These are phyloP conservation scores for Dictyostelium purpureum DNA, from an alignment of 78 protist species.

Conservation along the genomic window DNA sequence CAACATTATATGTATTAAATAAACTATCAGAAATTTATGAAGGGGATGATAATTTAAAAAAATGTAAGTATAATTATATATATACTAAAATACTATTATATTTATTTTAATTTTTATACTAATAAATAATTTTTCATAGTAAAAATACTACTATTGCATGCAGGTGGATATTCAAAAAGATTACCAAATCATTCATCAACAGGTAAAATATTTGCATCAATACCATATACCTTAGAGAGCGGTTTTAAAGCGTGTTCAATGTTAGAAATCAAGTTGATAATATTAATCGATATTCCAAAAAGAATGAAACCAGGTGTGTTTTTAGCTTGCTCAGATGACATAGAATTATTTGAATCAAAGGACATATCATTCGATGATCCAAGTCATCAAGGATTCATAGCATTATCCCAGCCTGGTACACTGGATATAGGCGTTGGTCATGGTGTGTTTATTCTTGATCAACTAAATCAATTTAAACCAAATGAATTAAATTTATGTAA, in stretches of 20 bases:
- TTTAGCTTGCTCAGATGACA: slow-evolving; percentile 75
- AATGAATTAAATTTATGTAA: slow-evolving; percentile 19
- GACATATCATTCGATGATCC: background rate
- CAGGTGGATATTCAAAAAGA: slow-evolving; percentile 76
- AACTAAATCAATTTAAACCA: background rate
- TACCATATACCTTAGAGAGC: slow-evolving; percentile 16
- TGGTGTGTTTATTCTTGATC: slow-evolving; percentile 64
- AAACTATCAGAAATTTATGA: background rate
- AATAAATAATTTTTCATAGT: background rate
- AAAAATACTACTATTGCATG: slow-evolving; percentile 64
- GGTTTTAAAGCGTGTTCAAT: slow-evolving; percentile 39
- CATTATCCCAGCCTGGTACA: slow-evolving; percentile 72
- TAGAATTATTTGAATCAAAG: slow-evolving; percentile 54
- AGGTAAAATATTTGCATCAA: slow-evolving; percentile 75
- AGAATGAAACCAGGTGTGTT: slow-evolving; percentile 75
- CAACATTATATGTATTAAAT: slow-evolving; percentile 33
- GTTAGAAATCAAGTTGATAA: slow-evolving; percentile 74
- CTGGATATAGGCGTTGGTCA: slow-evolving; percentile 65
- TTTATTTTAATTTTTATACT: background rate
- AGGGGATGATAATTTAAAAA: background rate
- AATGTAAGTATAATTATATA: background rate
- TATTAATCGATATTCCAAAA: slow-evolving; percentile 51
- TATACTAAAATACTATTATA: background rate
- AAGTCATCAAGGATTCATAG: slow-evolving; percentile 10
- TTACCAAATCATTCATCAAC: slow-evolving; percentile 67